Evolutionary conservation across 2,329 filamentous ascomycete species (phyloP), one percentile per base, ranked within the genome.

Genomic region (Sporothrix variecibatus): DNA sequence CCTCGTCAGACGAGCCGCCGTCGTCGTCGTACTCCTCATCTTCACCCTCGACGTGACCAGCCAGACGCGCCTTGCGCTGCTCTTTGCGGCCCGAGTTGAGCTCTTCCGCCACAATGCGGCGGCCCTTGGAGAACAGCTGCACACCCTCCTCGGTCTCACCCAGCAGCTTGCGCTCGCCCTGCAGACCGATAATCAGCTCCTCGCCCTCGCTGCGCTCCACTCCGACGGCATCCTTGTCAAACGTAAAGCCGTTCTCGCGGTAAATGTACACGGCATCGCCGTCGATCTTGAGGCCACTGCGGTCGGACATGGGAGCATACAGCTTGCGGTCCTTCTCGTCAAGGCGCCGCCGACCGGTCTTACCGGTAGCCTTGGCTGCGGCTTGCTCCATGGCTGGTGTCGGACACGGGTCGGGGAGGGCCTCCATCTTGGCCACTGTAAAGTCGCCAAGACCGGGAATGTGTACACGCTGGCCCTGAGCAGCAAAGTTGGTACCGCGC

Each of bases 301-400:
- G 94, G 83, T 99, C 96, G 34, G 95, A 97, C 95, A 99, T 98
- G 46, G 96, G 97, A 2, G 96, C 97, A 82, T 98, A 97, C 5
- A 99, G 85, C 78, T 97, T 90, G 84, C 98, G 98, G 81, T 99
- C 95, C 83, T 98, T 99, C 81, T 99, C 96, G 43, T 97, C 96
- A 17, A 99, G 84, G 73, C 95, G 88, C 79, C 92, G 90, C 76
- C 94, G 87, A 56, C 74, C 76, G 46, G 91, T 91, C 82, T 97
- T 97, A 2, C 95, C 95, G 0, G 91, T 91, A 1, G 90, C 89
- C 81, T 97, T 97, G 53, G 94, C 93, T 56, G 95, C 85, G 7
- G 93, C 94, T 82, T 96, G 93, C 79, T 97, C 93, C 87, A 97
- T 94, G 72, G 90, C 92, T 1, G 96, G 96, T 0, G 96, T 99